A percentile compares a stretch with the other conserved stretches of the same genome.
Conservation (phyloP, 164 flowering plant genomes). For the Macadamia integrifolia region DNA sequence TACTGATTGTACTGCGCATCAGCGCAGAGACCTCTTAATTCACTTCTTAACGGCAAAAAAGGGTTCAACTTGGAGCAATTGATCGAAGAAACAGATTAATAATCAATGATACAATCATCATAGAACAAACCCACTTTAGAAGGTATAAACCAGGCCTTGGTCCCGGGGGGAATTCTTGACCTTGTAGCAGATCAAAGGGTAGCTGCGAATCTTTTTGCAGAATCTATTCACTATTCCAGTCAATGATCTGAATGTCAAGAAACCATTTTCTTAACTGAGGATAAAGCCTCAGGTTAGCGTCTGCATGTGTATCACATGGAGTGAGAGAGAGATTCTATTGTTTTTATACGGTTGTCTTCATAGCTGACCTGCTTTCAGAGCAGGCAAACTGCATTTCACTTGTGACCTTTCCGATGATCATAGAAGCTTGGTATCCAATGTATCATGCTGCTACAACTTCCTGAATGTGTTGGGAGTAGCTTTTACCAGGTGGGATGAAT, state of each 20-base stretch:
- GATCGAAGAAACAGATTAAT: too few species aligned
- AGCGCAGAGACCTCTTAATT: too few species aligned
- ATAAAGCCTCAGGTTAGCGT: not conserved
- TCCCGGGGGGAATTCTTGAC: too few species aligned
- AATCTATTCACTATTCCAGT: slow-evolving; percentile 7
- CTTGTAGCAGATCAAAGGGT: too few species aligned
- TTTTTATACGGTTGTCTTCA: not conserved
- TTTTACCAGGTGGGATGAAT: slow-evolving; percentile 94
- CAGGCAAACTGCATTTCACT: slow-evolving; percentile 5
- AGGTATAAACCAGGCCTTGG: too few species aligned
- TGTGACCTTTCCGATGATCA: slow-evolving; percentile 10
- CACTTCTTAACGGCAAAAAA: too few species aligned
- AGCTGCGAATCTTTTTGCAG: not conserved
- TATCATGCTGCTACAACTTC: slow-evolving; percentile 55
- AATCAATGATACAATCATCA: too few species aligned
- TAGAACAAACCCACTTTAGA: too few species aligned
- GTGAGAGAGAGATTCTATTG: not conserved
- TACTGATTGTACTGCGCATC: too few species aligned
- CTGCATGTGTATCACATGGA: not conserved
- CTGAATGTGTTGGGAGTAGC: slow-evolving; percentile 68
- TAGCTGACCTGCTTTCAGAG: slow-evolving; percentile 25
- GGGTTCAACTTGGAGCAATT: too few species aligned
- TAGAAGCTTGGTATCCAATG: not conserved
- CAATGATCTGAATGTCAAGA: slow-evolving; percentile 10
- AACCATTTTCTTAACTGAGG: slow-evolving; percentile 2